phyloP scores from a whole-genome alignment of 805 yeast genomes.

The Cephaloascus fragrans region DNA sequence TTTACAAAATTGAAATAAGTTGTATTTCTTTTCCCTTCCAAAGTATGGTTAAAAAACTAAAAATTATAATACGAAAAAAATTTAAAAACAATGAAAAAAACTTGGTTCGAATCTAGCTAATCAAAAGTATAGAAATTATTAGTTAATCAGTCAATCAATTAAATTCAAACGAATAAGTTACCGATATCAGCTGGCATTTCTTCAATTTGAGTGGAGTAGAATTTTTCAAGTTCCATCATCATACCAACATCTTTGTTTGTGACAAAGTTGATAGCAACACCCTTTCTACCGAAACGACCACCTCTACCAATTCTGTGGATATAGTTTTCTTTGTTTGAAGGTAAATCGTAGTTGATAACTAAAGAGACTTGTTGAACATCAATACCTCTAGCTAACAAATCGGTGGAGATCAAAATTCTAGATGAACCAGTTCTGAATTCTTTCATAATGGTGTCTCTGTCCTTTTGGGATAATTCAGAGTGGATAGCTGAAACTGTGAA shows the following conservation, averaged over 20 bases:
- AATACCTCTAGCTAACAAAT: constrained; percentile 95
- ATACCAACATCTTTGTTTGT: constrained; percentile 68
- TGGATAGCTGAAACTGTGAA: constrained; percentile 94
- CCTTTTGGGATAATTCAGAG: constrained; percentile 91
- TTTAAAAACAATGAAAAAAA: background rate
- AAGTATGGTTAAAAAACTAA: background rate
- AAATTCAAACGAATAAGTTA: constrained; percentile 30
- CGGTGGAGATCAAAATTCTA: constrained; percentile 86
- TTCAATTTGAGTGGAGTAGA: constrained; percentile 80
- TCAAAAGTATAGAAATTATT: background rate
- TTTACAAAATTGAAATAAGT: too few relatives aligned
- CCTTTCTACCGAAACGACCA: constrained; percentile 98
- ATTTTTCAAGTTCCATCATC: constrained; percentile 80
- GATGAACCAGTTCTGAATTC: constrained; percentile 94
- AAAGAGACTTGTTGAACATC: constrained; percentile 96
- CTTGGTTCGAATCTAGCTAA: background rate
- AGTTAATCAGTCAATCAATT: background rate
- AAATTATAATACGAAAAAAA: background rate
- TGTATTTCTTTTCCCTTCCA: background rate
- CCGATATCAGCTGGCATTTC: constrained; percentile 83
- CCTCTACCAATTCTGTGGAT: constrained; percentile 98
- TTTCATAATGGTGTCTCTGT: constrained; percentile 90
- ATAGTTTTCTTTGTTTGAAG: constrained; percentile 84
- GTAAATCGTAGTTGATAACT: constrained; percentile 90
- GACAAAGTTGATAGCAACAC: constrained; percentile 92